phyloP scores from a whole-genome alignment of 2,329 filamentous ascomycete genomes.

The Lasiodiplodia hormozganensis region DNA sequence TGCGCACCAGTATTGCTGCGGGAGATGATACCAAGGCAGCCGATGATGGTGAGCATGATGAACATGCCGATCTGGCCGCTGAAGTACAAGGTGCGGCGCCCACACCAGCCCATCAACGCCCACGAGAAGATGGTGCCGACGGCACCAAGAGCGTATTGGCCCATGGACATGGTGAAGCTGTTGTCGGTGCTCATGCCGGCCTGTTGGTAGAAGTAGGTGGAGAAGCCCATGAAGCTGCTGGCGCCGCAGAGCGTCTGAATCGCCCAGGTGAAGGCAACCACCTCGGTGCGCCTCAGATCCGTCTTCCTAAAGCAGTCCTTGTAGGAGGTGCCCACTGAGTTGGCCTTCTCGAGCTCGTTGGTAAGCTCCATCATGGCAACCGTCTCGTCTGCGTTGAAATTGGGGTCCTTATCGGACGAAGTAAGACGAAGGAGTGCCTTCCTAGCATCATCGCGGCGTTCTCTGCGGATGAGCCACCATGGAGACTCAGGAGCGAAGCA shows the following conservation, averaged over 20 bases:
- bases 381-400: conserved; percentile 63
- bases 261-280: conserved; percentile 59
- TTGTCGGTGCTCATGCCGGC: conserved; percentile 52
- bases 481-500: conserved; percentile 72
- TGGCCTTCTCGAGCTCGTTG: conserved; percentile 77
- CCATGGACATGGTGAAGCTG: conserved; percentile 57
- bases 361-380: conserved; percentile 92
- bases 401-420: conserved; percentile 48
- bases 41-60: conserved; percentile 76
- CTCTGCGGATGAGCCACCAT: conserved; percentile 75
- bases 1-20: conserved; percentile 54
- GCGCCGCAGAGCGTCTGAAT: conserved; percentile 52
- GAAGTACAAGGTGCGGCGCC: conserved; percentile 76
- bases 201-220: conserved; percentile 56
- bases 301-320: conserved; percentile 81
- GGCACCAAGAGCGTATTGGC: conserved; percentile 69
- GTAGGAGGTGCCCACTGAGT: conserved; percentile 74
- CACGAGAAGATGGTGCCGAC: conserved; percentile 80
- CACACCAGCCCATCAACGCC: conserved; percentile 80
- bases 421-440: conserved; percentile 69
- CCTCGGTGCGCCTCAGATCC: conserved; percentile 78
- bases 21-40: conserved; percentile 77
- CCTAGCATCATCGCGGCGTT: conserved; percentile 68
- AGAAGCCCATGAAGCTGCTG: conserved; percentile 53
- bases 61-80: conserved; percentile 63